These are phyloP conservation scores for Triticum turgidum DNA, from an alignment of 176 grass and related monocot genomes.

Conservation along the genomic window DNA sequence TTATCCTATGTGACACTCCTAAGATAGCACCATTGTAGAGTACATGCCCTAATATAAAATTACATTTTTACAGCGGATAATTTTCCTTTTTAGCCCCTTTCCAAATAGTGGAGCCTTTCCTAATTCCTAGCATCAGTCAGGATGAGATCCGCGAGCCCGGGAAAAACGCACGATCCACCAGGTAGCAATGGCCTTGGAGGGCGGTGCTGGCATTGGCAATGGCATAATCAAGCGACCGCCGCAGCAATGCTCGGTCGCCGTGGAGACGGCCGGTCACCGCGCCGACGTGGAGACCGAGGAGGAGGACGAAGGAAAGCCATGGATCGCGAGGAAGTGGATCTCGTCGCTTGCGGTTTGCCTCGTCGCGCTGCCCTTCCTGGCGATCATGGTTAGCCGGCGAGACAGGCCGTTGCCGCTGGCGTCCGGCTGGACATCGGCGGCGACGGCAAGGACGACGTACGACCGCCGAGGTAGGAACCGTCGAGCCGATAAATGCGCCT, in stretches of 20 bases:
- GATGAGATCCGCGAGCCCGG: constrained; percentile 33
- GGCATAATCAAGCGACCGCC: constrained; percentile 41
- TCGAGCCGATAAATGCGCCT: background rate
- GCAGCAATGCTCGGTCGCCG: constrained; percentile 23
- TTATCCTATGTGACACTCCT: too few species aligned
- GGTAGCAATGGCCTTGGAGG: constrained; percentile 38
- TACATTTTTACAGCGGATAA: background rate
- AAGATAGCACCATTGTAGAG: too few species aligned
- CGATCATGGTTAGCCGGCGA: constrained; percentile 29
- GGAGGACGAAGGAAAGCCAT: constrained; percentile 20
- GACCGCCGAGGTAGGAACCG: constrained; percentile 18
- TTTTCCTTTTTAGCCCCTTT: background rate
- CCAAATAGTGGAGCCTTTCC: background rate
- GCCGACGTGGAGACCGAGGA: constrained; percentile 5
- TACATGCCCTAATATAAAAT: too few species aligned
- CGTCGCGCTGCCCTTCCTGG: constrained; percentile 28
- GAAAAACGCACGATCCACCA: constrained; percentile 35
- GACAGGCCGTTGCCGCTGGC: constrained; percentile 10
- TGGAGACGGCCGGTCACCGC: background rate
- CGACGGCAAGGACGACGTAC: background rate
- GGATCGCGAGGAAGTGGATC: constrained; percentile 32
- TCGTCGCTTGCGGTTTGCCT: constrained; percentile 28
- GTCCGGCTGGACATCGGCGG: constrained; percentile 4
- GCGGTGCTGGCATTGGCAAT: constrained; percentile 30
- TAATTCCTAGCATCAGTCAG: constrained; percentile 20